A percentile compares a stretch with the other conserved stretches of the same genome.
These are phyloP conservation scores for Arthroderma sp. DNA, from an alignment of 2,329 filamentous ascomycete genomes.

Conservation along the genomic window DNA sequence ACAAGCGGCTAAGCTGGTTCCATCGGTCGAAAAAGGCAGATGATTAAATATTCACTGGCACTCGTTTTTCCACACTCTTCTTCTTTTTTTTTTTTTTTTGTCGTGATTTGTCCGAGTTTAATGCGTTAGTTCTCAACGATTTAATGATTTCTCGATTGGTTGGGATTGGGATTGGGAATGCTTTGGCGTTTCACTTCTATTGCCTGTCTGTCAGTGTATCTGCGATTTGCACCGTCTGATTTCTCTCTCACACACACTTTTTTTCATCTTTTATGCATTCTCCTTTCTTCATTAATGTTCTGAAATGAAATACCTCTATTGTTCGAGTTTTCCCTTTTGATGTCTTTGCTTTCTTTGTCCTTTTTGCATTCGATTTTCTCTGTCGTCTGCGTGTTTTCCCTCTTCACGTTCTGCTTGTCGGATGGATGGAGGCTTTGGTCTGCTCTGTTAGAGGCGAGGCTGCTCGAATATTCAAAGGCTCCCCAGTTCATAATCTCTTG, in stretches of 20 bases:
- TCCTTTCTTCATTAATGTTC: background rate
- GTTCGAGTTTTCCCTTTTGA: background rate
- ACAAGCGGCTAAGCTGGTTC: conserved; percentile 62
- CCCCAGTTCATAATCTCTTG: no score
- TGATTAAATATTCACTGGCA: background rate
- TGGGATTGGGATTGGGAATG: no score
- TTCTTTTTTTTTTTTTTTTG: background rate
- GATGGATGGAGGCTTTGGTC: background rate
- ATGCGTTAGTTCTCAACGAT: no score
- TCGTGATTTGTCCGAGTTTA: background rate
- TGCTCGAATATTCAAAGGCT: no score
- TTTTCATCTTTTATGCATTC: background rate
- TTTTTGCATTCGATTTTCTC: background rate
- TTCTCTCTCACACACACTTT: background rate
- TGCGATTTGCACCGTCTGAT: no score
- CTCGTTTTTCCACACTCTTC: background rate
- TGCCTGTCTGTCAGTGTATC: no score
- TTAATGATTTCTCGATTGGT: no score
- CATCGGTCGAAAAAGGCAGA: conserved; percentile 30
- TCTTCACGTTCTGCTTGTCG: background rate
- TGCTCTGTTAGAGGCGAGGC: no score
- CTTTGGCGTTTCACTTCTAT: no score
- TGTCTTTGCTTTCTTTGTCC: background rate
- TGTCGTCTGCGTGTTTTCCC: background rate
- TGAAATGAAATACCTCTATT: background rate